Evolutionary conservation across 225 moss, liverwort and hornwort genomes (phyloP), one percentile per base, ranked within the genome.

Genomic region (Marchantia polymorpha): DNA sequence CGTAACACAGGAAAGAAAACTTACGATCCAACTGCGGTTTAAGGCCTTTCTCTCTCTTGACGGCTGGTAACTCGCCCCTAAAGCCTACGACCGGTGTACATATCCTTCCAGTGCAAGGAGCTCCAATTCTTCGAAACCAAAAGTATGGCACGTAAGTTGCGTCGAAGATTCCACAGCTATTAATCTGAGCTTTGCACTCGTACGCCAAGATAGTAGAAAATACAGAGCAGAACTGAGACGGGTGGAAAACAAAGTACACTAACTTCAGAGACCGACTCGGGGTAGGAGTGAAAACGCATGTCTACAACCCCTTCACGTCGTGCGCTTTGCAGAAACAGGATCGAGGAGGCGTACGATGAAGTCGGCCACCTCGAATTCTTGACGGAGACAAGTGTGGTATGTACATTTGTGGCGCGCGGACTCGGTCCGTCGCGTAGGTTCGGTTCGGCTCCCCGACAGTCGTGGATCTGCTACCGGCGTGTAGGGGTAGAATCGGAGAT

Each of bases 391-490:
- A 61, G 10, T 20, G 71, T 71, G 71, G 23, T 71, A 71, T 71
- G 17, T 71, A 71, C 71, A 71, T 49, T 71, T 70, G 71, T 11
- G 23, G 71, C 12, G 49, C 71, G 20, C n/a, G 71, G 12, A 65
- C 20, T 51, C 71, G 17, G 47, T 50, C 49, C 27, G 6, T 65
- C 8, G 11, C 10, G 27, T 39, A 29, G 13, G 29, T 65, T 65
- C 12, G 13, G 29, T 65, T 65, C 12, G 3, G 9, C 11, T 65
- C 26, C 5, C 20, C 15, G 26, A 29, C 27, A 27, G 6, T 65
- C 23, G 64, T 48, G 39, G 17, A 69, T 71, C 22, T 71, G 16
- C 46, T 13, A 14, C 49, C 8, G 31, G 14, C n/a, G 1, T 27
- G 64, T 27, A 29, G 25, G 65, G 23, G 50, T 20, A n/a, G 49